Conservation (phyloP, 257 asterid species). For the Paraleonurus japonicus region DNA sequence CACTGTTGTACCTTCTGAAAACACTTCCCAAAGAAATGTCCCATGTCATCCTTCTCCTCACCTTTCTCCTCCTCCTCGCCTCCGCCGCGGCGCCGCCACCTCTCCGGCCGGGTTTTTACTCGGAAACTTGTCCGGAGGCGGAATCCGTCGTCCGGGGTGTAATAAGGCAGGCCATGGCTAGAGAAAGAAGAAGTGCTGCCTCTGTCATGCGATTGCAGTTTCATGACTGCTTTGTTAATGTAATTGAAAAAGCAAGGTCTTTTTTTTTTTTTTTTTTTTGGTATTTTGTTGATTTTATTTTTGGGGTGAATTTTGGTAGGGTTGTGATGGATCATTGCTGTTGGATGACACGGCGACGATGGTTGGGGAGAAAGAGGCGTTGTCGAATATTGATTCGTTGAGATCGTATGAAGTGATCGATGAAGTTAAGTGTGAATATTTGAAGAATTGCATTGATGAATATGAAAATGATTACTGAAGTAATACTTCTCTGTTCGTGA, state of each 20-base stretch:
- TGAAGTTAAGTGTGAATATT: conserved; percentile 66
- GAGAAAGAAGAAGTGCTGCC: conserved; percentile 68
- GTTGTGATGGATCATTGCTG: conserved; percentile 90
- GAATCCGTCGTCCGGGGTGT: conserved; percentile 60
- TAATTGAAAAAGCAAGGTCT: too few species aligned
- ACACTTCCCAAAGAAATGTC: conserved; percentile 33
- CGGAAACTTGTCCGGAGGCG: conserved; percentile 66
- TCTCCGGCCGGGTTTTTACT: conserved; percentile 57
- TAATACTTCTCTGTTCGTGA: too few species aligned
- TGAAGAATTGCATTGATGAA: too few species aligned
- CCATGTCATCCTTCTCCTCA: conserved; percentile 12
- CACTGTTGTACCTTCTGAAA: conserved; percentile 1
- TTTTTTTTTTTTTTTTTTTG: too few species aligned
- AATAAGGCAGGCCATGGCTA: conserved; percentile 52
- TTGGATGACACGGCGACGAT: conserved; percentile 74
- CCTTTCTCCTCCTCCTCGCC: conserved; percentile 31
- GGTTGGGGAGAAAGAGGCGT: conserved; percentile 74
- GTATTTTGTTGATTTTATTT: too few species aligned
- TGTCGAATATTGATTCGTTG: conserved; percentile 78
- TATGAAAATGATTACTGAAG: too few species aligned
- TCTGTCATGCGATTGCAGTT: conserved; percentile 95
- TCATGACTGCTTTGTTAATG: conserved; percentile 94
- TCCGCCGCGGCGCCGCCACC: conserved; percentile 29
- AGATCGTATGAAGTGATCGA: conserved; percentile 78
- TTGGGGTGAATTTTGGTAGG: conserved; percentile 49